Evolutionary conservation across 129 eudicot genomes (phyloP).

Genomic region (Flaveria linearis): DNA sequence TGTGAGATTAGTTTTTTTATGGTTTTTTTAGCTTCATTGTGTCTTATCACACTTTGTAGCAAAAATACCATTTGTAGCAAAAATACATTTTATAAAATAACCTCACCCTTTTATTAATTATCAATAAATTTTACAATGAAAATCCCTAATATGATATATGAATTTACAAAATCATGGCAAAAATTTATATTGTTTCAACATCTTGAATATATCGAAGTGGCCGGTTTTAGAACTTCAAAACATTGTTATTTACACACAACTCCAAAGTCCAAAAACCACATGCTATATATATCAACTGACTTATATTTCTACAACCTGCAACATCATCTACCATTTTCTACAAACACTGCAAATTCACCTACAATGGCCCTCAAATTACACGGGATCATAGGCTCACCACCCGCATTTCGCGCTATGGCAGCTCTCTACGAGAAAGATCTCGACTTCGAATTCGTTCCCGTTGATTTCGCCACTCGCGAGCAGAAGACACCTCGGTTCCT

Average conservation of each 20-base stretch:
- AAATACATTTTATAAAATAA: too few species aligned
- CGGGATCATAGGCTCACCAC: constrained; percentile 41
- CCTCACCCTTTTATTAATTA: too few species aligned
- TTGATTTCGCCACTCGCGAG: constrained; percentile 34
- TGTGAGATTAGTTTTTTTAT: too few species aligned
- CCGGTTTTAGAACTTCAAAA: background rate
- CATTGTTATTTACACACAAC: background rate
- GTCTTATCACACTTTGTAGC: too few species aligned
- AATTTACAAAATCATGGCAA: too few species aligned
- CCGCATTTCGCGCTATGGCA: constrained; percentile 42
- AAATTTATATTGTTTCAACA: background rate
- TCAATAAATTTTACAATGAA: too few species aligned
- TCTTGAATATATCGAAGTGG: background rate
- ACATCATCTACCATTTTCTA: background rate
- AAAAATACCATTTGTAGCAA: too few species aligned
- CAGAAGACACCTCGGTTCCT: constrained; percentile 41
- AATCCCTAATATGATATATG: too few species aligned
- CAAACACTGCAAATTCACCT: background rate
- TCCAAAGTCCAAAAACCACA: background rate
- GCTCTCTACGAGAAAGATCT: constrained; percentile 49
- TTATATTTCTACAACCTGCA: background rate
- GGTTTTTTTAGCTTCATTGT: too few species aligned
- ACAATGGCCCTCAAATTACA: constrained; percentile 48
- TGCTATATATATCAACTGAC: background rate
- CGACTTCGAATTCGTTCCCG: constrained; percentile 37